These are phyloP conservation scores for Ceratocystiopsis minuta DNA, from an alignment of 2,329 filamentous ascomycete species.

Conservation along the genomic window DNA sequence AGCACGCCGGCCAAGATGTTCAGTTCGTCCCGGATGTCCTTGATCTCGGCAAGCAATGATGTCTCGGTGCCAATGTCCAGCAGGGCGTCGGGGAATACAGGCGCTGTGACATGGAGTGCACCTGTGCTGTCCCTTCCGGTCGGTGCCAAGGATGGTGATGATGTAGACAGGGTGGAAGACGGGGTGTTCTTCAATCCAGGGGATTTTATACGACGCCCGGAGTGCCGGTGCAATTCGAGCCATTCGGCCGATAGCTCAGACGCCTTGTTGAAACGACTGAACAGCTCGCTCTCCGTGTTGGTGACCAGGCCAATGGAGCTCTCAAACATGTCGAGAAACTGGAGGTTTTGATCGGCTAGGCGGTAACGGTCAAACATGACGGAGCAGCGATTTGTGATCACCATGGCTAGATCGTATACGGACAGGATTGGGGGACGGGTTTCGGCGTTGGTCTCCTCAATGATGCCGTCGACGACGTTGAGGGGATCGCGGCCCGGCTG, in stretches of 20 bases:
- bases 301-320: conserved; percentile 38
- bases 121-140: conserved; percentile 2
- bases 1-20: conserved; percentile 36
- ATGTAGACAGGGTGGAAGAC: background rate
- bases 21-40: conserved; percentile 50
- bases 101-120: background rate
- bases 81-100: conserved; percentile 32
- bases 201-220: background rate
- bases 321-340: conserved; percentile 52
- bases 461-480: conserved; percentile 43
- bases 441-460: conserved; percentile 48
- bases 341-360: conserved; percentile 38
- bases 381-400: conserved; percentile 41
- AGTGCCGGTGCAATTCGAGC: conserved; percentile 24
- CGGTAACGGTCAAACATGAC: conserved; percentile 42
- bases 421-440: conserved; percentile 39
- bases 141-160: background rate
- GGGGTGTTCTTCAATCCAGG: background rate
- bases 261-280: conserved; percentile 39
- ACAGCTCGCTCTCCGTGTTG: conserved; percentile 38
- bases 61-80: conserved; percentile 44
- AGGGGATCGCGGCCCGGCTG: conserved; percentile 44
- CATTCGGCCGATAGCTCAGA: conserved; percentile 37
- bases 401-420: conserved; percentile 43
- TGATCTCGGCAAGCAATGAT: conserved; percentile 41